phyloP scores from a whole-genome alignment of 2,329 filamentous ascomycete genomes.

The Cephalotrichum gorgonifer region DNA sequence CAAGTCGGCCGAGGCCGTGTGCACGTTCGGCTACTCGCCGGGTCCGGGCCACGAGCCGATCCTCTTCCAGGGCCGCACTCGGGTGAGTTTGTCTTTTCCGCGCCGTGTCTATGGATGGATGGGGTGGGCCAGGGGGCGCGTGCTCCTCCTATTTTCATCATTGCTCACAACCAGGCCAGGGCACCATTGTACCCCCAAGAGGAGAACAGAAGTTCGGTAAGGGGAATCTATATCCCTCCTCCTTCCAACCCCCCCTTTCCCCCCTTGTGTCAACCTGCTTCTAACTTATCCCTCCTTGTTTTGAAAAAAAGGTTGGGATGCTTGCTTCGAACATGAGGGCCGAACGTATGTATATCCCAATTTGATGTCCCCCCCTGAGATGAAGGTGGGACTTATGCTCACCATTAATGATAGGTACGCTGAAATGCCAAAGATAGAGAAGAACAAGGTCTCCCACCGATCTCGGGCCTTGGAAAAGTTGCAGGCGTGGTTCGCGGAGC shows the following conservation, averaged over 20 bases:
- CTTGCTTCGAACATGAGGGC: slow-evolving; percentile 88
- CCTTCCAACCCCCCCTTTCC: no score
- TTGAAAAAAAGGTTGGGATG: slow-evolving; percentile 88
- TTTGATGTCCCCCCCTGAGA: background rate
- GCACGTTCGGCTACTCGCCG: slow-evolving; percentile 86
- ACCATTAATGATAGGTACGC: slow-evolving; percentile 50
- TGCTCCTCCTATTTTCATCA: background rate
- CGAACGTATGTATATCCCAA: slow-evolving; percentile 49
- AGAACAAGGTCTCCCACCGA: slow-evolving; percentile 91
- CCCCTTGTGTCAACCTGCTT: background rate
- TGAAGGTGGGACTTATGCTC: background rate
- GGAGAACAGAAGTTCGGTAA: slow-evolving; percentile 8
- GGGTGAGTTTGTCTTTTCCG: slow-evolving; percentile 33
- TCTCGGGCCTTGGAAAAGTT: slow-evolving; percentile 80
- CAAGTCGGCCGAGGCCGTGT: slow-evolving; percentile 86
- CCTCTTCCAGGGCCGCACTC: slow-evolving; percentile 83
- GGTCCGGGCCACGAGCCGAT: slow-evolving; percentile 77
- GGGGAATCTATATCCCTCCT: background rate
- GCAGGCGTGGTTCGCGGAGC: slow-evolving; percentile 62
- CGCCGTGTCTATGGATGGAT: background rate
- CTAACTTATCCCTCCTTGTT: background rate
- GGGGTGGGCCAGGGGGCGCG: background rate
- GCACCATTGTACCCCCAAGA: background rate
- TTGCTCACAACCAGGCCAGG: background rate
- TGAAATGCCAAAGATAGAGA: slow-evolving; percentile 81